Conservation (phyloP, 2,329 filamentous ascomycete genomes). For the Leptosphaerulina australis region DNA sequence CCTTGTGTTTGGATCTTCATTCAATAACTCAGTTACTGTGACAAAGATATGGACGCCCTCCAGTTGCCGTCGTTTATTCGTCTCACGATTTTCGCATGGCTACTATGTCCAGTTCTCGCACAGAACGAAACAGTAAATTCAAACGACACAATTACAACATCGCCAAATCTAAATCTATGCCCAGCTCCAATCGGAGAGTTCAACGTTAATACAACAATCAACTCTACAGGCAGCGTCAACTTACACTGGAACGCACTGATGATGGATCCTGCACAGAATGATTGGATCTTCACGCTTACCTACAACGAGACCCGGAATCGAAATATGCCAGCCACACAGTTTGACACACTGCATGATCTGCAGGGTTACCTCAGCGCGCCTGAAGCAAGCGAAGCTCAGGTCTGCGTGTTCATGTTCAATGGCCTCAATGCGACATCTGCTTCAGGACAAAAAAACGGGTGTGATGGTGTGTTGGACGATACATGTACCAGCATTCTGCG, state of each 20-base stretch:
- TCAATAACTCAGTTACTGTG: not conserved
- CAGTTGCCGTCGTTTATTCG: slow-evolving; percentile 1
- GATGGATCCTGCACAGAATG: slow-evolving; percentile 15
- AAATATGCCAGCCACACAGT: not conserved
- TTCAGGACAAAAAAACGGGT: slow-evolving; percentile 2
- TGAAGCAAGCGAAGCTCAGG: slow-evolving; percentile 1
- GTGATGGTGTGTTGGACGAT: slow-evolving; percentile 10
- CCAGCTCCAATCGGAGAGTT: not conserved
- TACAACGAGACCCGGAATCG: slow-evolving; percentile 6
- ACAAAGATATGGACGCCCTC: not conserved
- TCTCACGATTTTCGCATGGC: not conserved
- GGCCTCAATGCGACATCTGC: slow-evolving; percentile 7
- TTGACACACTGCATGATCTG: not conserved
- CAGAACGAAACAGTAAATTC: not conserved
- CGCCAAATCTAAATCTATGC: not conserved
- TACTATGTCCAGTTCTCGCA: not conserved
- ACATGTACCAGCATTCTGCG: not conserved
- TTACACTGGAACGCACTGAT: slow-evolving; percentile 16
- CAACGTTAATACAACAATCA: slow-evolving; percentile 1
- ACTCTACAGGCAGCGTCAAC: slow-evolving; percentile 12
- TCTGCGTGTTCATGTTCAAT: slow-evolving; percentile 6
- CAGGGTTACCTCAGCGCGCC: slow-evolving; percentile 4
- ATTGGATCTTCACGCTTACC: slow-evolving; percentile 12
- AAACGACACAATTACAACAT: not conserved
- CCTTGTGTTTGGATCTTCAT: not conserved